A percentile compares a stretch with the other conserved stretches of the same genome.
These are phyloP conservation scores for Hanseniaspora singularis DNA, from an alignment of 805 yeast species.

Conservation along the genomic window DNA sequence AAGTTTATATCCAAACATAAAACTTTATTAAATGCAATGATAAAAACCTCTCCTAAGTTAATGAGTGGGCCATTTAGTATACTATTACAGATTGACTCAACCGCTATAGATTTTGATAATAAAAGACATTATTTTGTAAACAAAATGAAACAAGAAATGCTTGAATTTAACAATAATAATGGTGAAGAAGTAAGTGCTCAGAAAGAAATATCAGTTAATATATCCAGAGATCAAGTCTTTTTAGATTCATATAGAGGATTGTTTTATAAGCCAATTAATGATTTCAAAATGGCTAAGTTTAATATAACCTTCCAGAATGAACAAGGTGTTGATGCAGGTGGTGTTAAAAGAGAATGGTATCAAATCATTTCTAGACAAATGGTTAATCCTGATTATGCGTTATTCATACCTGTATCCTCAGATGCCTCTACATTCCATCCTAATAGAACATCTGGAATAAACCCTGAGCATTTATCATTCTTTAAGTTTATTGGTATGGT, in stretches of 20 bases:
- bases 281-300: conserved; percentile 57
- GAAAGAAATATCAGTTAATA: conserved; percentile 4
- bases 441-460: conserved; percentile 78
- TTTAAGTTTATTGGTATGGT: conserved; percentile 90
- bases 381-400: conserved; percentile 90
- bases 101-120: conserved; percentile 86
- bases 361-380: conserved; percentile 87
- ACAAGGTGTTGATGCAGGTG: conserved; percentile 97
- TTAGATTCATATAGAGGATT: conserved; percentile 77
- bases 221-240: conserved; percentile 83
- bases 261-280: conserved; percentile 65
- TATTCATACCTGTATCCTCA: conserved; percentile 80
- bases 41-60: conserved; percentile 75
- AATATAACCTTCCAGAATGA: conserved; percentile 84
- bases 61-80: conserved; percentile 94
- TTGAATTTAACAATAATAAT: conserved; percentile 23
- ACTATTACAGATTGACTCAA: conserved; percentile 66
- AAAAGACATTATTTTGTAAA: conserved; percentile 76
- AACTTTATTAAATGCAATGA: conserved; percentile 80
- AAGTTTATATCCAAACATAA: conserved; percentile 85
- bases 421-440: conserved; percentile 86
- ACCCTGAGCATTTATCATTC: conserved; percentile 84
- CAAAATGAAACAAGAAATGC: conserved; percentile 43
- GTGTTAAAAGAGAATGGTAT: conserved; percentile 94
- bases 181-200: background rate